Base-by-base conservation (phyloP, 139 green algal genomes). In the Pleodorina starrii region DNA sequence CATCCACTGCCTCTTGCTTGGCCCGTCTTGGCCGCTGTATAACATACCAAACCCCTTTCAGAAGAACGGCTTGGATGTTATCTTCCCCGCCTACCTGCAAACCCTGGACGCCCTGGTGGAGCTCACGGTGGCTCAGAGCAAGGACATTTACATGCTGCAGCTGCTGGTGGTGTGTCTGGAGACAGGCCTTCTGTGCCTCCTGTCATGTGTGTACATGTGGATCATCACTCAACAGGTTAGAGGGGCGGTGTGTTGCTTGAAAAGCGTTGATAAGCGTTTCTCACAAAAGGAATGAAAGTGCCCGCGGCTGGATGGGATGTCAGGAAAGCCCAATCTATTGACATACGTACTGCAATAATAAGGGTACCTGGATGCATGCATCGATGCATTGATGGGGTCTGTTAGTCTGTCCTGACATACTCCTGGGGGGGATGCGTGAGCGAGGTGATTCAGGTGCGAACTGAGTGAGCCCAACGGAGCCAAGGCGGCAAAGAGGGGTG, bases 21-120 rank as follows among this genome's bases (percentile, higher is more conserved):
- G 10, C 43, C 2, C 43, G n/a, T n/a, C n/a, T n/a, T n/a, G n/a
- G n/a, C n/a, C n/a, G n/a, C n/a, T n/a, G n/a, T n/a, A n/a, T n/a
- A n/a, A n/a, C n/a, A n/a, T n/a, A n/a, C n/a, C n/a, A n/a, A n/a
- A n/a, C n/a, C n/a, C n/a, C n/a, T n/a, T n/a, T n/a, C n/a, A 80
- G 73, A 25, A 42, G 23, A 80, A 80, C 73, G 73, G 73, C 43
- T 27, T 60, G 5, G 5, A 7, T 5, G 73, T 80, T 9, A 40
- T 80, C 42, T 60, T 60, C 43, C 23, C 42, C 25, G 73, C 42
- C 43, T 80, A 80, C 27, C 43, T 42, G 5, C 23, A 5, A 3
- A 80, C 73, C 38, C 73, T 80, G 43, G 73, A 80, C 27, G 73
- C 25, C 1, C 43, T 80, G 42, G 73, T 80, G 42, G 38, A 80